These are phyloP conservation scores for Amanita brunnescens DNA, from an alignment of 768 basidiomycete species.

Conservation along the genomic window DNA sequence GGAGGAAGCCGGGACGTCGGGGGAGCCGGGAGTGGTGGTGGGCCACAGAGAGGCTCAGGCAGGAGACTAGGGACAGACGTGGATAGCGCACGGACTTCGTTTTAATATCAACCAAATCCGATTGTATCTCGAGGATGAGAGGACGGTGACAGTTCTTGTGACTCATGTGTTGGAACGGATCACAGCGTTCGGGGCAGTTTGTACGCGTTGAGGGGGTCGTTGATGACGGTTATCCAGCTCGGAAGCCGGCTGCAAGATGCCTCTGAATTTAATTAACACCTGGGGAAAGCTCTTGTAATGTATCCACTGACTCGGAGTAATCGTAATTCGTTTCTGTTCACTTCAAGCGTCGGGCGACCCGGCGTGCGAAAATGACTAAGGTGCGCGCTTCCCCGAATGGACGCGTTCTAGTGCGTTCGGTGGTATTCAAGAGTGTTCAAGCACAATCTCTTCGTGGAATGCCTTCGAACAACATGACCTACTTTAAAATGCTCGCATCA, in stretches of 20 bases:
- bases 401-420: neutral
- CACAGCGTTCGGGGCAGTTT: conserved; percentile 51
- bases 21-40: no score
- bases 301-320: no score
- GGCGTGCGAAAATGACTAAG: no score
- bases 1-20: no score
- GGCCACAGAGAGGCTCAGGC: no score
- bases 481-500: neutral
- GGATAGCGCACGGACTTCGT: conserved; percentile 48
- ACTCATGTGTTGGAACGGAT: conserved; percentile 70
- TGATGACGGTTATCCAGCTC: conserved; percentile 26
- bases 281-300: conserved; percentile 2
- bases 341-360: no score
- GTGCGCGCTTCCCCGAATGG: no score
- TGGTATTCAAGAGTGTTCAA: neutral
- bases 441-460: neutral
- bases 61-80: no score
- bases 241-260: conserved; percentile 30
- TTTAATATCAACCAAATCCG: conserved; percentile 49
- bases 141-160: conserved; percentile 71
- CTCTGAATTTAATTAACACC: conserved; percentile 20
- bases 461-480: neutral
- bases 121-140: conserved; percentile 73
- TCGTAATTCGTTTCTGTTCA: no score
- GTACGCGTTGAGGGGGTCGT: conserved; percentile 23